Conservation (phyloP, 2,329 filamentous ascomycete species). For the Penicillium sp. region DNA sequence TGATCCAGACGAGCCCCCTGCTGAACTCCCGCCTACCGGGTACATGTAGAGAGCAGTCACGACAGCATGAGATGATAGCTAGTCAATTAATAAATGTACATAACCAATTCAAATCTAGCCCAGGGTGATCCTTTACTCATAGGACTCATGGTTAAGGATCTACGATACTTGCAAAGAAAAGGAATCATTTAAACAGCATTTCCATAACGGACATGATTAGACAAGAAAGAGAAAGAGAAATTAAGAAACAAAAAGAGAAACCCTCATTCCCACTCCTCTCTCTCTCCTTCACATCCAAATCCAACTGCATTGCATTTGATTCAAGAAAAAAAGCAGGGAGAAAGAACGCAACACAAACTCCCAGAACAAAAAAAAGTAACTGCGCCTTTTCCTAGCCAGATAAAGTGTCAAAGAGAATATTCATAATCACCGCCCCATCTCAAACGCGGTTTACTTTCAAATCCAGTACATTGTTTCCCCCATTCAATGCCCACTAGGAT, state of each 20-base stretch:
- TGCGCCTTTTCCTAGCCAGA: conserved; percentile 37
- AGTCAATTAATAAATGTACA: not conserved
- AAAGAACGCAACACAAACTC: conserved; percentile 28
- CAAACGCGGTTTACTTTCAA: conserved; percentile 6
- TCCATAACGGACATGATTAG: conserved; percentile 27
- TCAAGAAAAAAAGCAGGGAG: conserved; percentile 5
- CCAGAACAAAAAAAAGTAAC: conserved; percentile 26
- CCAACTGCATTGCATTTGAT: no score
- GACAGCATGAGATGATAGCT: not conserved
- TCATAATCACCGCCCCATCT: conserved; percentile 28
- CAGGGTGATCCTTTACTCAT: no score
- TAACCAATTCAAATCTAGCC: no score
- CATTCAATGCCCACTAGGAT: conserved; percentile 13
- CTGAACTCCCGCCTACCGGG: not conserved
- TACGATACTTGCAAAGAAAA: no score
- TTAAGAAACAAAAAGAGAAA: conserved; percentile 3
- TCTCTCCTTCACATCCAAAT: conserved; percentile 11
- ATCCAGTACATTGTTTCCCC: not conserved
- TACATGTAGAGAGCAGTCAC: not conserved
- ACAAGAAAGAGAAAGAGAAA: conserved; percentile 22
- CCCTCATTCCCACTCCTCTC: conserved; percentile 8
- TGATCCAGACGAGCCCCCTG: not conserved
- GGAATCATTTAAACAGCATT: conserved; percentile 5
- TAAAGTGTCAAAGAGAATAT: conserved; percentile 22
- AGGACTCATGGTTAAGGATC: no score